Evolutionary conservation across 495 filamentous ascomycete genomes (phyloP).

Genomic region (Penicillium robsamsonii): DNA sequence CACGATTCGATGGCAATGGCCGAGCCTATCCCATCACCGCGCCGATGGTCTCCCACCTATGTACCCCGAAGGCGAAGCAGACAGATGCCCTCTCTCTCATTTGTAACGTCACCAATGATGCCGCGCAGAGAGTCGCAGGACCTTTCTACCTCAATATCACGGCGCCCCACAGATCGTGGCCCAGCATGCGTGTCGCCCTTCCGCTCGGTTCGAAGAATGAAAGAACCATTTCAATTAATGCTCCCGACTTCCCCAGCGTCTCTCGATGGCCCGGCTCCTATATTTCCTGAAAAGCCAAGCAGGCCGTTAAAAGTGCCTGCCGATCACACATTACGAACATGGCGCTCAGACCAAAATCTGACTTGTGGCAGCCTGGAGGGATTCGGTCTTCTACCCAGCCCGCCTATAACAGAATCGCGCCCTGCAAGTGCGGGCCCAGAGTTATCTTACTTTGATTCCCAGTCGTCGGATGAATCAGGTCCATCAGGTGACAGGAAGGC

Average conservation of each 20-base stretch:
- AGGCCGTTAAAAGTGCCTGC: conserved; percentile 18
- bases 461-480: conserved; percentile 2
- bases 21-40: conserved; percentile 28
- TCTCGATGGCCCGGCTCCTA: conserved; percentile 22
- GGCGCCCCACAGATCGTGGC: conserved; percentile 29
- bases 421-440: conserved; percentile 30
- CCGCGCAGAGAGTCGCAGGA: conserved; percentile 26
- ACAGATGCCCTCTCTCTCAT: conserved; percentile 31
- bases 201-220: conserved; percentile 49
- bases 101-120: conserved; percentile 21
- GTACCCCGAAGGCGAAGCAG: conserved; percentile 29
- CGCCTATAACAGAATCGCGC: conserved; percentile 40
- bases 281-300: conserved; percentile 18
- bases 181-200: conserved; percentile 40
- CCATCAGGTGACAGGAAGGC: conserved; percentile 10
- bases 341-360: conserved; percentile 46
- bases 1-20: conserved; percentile 20
- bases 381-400: conserved; percentile 44
- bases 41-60: conserved; percentile 34
- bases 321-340: conserved; percentile 37
- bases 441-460: conserved; percentile 35
- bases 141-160: conserved; percentile 27
- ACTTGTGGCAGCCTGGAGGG: conserved; percentile 32
- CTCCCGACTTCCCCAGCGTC: conserved; percentile 39
- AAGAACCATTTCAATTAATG: conserved; percentile 45